Conservation (phyloP, 257 asterid species). For the Parsonsia alboflavescens region DNA sequence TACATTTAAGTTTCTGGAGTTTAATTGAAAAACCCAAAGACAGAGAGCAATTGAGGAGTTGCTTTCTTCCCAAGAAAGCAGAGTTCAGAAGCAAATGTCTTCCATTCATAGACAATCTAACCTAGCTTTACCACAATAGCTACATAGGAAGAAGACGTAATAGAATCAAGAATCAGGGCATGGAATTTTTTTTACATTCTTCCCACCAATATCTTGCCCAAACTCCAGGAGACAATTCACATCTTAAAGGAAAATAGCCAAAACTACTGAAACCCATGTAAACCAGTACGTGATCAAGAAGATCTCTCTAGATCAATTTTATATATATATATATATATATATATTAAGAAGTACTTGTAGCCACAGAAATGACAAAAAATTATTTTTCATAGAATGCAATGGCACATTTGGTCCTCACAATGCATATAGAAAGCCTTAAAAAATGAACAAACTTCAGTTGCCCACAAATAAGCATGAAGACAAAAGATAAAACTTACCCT, state of each 20-base stretch:
- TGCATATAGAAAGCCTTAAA: not conserved
- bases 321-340: not conserved
- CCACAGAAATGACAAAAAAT: not conserved
- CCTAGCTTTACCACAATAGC: not conserved
- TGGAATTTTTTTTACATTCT: not conserved
- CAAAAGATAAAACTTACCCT: slow-evolving; percentile 42
- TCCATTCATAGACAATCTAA: not conserved
- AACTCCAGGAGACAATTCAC: not conserved
- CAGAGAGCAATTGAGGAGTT: not conserved
- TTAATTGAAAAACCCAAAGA: not conserved
- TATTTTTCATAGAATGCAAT: not conserved
- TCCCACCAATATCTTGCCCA: not conserved
- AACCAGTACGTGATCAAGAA: not conserved
- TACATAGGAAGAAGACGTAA: not conserved
- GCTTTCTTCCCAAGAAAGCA: not conserved
- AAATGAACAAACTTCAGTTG: slow-evolving; percentile 6
- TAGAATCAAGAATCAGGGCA: slow-evolving; percentile 2
- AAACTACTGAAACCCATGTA: not conserved
- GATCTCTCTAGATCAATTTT: not conserved
- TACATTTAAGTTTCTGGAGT: not conserved
- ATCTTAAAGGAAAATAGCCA: not conserved
- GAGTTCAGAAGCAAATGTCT: not conserved
- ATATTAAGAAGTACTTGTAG: too few relatives aligned
- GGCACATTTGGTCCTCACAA: not conserved
- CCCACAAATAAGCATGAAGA: not conserved